These are phyloP conservation scores for Saturnispora zaruensis DNA, from an alignment of 805 yeast genomes.

Conservation along the genomic window DNA sequence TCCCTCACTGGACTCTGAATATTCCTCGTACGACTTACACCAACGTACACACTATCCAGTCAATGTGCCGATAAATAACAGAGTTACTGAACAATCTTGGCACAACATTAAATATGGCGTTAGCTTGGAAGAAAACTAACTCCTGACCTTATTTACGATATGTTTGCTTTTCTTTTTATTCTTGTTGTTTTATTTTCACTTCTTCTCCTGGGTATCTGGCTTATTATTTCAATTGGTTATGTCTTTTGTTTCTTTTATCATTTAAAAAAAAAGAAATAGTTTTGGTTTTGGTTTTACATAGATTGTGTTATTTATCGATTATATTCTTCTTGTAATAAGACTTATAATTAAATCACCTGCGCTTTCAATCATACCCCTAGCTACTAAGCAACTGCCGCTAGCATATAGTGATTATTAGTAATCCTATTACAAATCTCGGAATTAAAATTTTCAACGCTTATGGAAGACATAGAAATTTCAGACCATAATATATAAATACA, in stretches of 20 bases:
- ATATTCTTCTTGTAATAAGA: not conserved
- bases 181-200: not conserved
- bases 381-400: too few species aligned
- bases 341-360: not conserved
- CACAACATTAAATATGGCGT: not conserved
- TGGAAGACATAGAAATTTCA: not conserved
- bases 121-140: not conserved
- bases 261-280: not conserved
- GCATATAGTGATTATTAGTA: not conserved
- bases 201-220: not conserved
- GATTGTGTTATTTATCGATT: not conserved
- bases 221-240: not conserved
- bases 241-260: not conserved
- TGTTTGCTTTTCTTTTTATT: not conserved
- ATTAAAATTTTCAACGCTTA: not conserved
- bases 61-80: not conserved
- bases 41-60: not conserved
- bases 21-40: not conserved
- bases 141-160: not conserved
- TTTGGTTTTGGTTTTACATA: not conserved
- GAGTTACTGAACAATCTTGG: not conserved
- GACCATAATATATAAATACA: not conserved
- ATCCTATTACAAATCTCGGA: not conserved
- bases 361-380: too few species aligned
- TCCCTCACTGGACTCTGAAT: slow-evolving; percentile 1